Conservation (phyloP, 306 rosid species). For the Cercis canadensis region DNA sequence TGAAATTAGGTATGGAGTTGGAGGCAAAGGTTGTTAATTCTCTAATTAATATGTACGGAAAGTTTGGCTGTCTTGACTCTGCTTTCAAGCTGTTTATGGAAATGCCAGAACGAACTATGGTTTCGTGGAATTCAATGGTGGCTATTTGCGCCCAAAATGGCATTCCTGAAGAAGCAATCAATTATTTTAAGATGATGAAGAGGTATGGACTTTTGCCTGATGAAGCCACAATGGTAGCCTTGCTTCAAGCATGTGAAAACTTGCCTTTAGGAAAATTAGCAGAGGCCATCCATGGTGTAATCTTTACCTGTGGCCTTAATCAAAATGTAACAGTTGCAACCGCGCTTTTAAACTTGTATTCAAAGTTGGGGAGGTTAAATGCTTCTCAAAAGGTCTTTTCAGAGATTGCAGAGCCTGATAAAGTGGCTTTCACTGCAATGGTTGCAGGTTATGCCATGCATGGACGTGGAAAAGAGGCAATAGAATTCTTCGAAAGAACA, state of each 20-base stretch:
- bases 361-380: constrained; percentile 71
- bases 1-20: constrained; percentile 59
- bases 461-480: constrained; percentile 67
- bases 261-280: constrained; percentile 54
- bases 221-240: constrained; percentile 63
- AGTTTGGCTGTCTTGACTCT: constrained; percentile 50
- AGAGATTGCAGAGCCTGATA: constrained; percentile 62
- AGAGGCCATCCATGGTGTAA: constrained; percentile 63
- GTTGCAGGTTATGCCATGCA: constrained; percentile 71
- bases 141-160: constrained; percentile 54
- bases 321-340: constrained; percentile 54
- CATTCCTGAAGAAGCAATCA: constrained; percentile 47
- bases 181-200: constrained; percentile 62
- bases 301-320: constrained; percentile 50
- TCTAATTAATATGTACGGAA: constrained; percentile 74
- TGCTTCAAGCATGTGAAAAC: constrained; percentile 69
- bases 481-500: constrained; percentile 58
- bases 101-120: constrained; percentile 49
- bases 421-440: constrained; percentile 85
- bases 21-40: constrained; percentile 67
- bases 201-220: constrained; percentile 54
- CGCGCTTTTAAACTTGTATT: constrained; percentile 60
- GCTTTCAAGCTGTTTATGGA: constrained; percentile 61
- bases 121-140: constrained; percentile 78
- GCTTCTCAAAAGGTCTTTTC: constrained; percentile 56